Base-by-base conservation (phyloP, 2,329 filamentous ascomycete species). In the Claviceps sp. region DNA sequence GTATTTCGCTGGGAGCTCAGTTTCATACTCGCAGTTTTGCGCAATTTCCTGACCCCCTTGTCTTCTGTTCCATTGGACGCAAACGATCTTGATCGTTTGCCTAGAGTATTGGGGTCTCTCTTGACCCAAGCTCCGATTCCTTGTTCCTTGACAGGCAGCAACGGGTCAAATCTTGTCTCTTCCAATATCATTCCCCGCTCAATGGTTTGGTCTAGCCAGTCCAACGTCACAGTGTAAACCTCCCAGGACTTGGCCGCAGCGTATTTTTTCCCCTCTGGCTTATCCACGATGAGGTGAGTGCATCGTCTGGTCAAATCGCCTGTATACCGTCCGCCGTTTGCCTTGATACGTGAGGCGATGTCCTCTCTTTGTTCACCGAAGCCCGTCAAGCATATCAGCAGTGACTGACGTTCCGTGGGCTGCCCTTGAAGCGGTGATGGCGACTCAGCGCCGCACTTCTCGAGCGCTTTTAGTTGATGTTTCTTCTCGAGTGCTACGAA, bases 121-220 rank as follows among this genome's bases (percentile, higher is more conserved):
- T 72, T 77, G 11, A 64, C 77, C 84, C 85, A 93, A 5, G 90
- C 88, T 13, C 84, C 88, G 37, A 76, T 71, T 0, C 91, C 93
- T 62, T 89, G 85, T 61, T 89, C 75, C 57, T 85, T 79, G 6
- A 63, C 57, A 0, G 87, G 81, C 18, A 91, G 65, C 26, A 78
- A 71, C 2, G 88, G 90, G 63, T 94, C 83, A 66, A 94, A 98
- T 54, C 80, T 81, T n/a, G 73, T 69, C 65, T 97, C 93, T 52
- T 96, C 87, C 20, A 98, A 72, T 20, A 90, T 85, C 88, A 98
- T 93, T 52, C 89, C 88, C 56, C 93, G 79, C 57, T 85, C 78
- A 54, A 93, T 67, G 61, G 86, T 91, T 62, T 96, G 86, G 49
- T 82, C 72, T 40, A 97, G 77, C 93, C 93, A 98, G 62, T 89